Evolutionary conservation across 208 protist genomes (phyloP).

Genomic region (Wallacemonas collosoma): DNA sequence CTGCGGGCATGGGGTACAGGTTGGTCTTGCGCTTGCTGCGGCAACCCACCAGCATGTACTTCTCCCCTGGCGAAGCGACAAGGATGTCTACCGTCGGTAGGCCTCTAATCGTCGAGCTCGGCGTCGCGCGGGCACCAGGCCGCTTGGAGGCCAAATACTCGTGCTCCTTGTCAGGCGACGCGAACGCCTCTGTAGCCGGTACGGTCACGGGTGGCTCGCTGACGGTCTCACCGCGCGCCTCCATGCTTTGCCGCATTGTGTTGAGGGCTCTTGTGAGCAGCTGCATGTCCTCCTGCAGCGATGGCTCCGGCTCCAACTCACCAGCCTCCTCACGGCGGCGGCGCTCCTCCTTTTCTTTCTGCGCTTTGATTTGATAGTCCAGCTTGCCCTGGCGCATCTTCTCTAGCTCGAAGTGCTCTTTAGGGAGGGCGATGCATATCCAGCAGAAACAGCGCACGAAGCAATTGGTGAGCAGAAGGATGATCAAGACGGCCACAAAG

Average conservation of each 20-base stretch:
- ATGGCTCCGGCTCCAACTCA: constrained; percentile 24
- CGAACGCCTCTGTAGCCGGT: constrained; percentile 4
- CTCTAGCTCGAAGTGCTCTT: constrained; percentile 28
- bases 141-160: constrained; percentile 14
- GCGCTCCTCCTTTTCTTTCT: constrained; percentile 30
- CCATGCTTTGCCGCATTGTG: constrained; percentile 10
- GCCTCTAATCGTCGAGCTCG: constrained; percentile 57
- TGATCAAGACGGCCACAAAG: constrained; percentile 23
- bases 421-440: constrained; percentile 36
- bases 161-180: constrained; percentile 9
- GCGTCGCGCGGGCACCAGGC: constrained; percentile 2
- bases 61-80: constrained; percentile 57
- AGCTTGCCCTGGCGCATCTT: constrained; percentile 30
- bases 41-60: constrained; percentile 64
- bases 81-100: constrained; percentile 65
- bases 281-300: constrained; percentile 31
- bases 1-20: constrained; percentile 36
- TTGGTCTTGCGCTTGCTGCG: constrained; percentile 61
- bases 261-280: constrained; percentile 15
- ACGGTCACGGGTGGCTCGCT: neutral
- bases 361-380: constrained; percentile 34
- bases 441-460: constrained; percentile 40
- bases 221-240: constrained; percentile 1
- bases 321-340: constrained; percentile 23
- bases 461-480: constrained; percentile 33